Base-by-base conservation (phyloP, 192 early-diverging fungal genomes). In the Helicostylum pulchrum region DNA sequence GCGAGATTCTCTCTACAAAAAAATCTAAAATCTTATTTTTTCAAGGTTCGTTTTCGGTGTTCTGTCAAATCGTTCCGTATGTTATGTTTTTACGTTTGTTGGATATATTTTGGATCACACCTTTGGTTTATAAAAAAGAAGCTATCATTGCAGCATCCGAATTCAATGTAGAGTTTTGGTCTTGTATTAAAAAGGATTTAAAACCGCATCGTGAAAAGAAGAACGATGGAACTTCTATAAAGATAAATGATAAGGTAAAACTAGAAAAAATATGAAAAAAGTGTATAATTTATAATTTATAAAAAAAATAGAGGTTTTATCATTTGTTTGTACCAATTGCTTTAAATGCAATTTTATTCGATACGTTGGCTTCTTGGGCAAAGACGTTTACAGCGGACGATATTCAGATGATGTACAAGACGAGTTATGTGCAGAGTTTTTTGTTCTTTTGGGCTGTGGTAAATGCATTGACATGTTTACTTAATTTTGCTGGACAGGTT, bases 281-380 rank as follows among this genome's bases (percentile, higher is more conserved):
- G n/a, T n/a, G n/a, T n/a, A n/a, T n/a, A n/a, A n/a, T n/a, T n/a
- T n/a, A n/a, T n/a, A n/a, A n/a, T n/a, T n/a, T n/a, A n/a, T n/a
- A n/a, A 26, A 26, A 15, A 15, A 5, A 53, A 43, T 51, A 66
- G 65, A 54, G n/a, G 39, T 66, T 58, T 45, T 49, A 57, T 42
- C 53, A 66, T 58, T 14, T 66, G 11, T 17, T 66, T 46, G 7
- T 15, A 17, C 49, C 30, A 8, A 42, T 66, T 17, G 6, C 47
- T n/a, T 46, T 50, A 4, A 47, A 49, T 26, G 15, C 26, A 7
- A 17, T 46, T 15, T 12, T 7, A 15, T 23, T 56, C 10, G 65
- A 66, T 31, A 49, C 57, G 7, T 21, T 66, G 1, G 55, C 42
- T 26, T 32, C 55, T 50, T 66, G 46, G 21, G 20, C 58, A 21